Percentiles rank a stretch among this genome's conserved stretches.
These are phyloP conservation scores for Fusarium gaditjirri DNA, from an alignment of 2,329 filamentous ascomycete species.

Conservation along the genomic window DNA sequence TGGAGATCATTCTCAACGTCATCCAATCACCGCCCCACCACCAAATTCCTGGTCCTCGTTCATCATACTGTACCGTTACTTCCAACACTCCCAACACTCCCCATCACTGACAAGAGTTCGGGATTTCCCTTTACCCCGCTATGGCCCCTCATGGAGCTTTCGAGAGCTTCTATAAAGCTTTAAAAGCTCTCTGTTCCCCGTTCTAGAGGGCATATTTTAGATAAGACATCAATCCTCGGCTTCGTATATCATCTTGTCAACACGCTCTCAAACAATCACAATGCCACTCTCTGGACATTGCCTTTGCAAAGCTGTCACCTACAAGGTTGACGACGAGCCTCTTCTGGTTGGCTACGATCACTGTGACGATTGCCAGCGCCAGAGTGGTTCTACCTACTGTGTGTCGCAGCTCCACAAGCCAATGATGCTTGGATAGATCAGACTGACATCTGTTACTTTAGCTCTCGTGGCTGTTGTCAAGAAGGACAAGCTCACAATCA, in stretches of 20 bases:
- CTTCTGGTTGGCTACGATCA: slow-evolving; percentile 73
- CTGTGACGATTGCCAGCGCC: slow-evolving; percentile 78
- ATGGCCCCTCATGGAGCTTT: slow-evolving; percentile 40
- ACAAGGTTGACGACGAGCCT: slow-evolving; percentile 66
- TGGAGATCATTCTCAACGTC: slow-evolving; percentile 42
- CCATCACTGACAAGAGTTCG: slow-evolving; percentile 25
- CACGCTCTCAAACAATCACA: slow-evolving; percentile 44
- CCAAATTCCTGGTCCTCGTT: slow-evolving; percentile 29
- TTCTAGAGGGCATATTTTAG: neutral
- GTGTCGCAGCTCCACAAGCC: slow-evolving; percentile 41
- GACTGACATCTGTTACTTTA: slow-evolving; percentile 46
- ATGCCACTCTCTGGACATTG: slow-evolving; percentile 77
- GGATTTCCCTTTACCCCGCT: slow-evolving; percentile 45
- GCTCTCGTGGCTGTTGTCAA: slow-evolving; percentile 73
- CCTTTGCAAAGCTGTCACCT: slow-evolving; percentile 77
- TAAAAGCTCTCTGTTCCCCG: slow-evolving; percentile 4
- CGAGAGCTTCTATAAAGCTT: slow-evolving; percentile 32
- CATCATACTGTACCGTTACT: slow-evolving; percentile 23
- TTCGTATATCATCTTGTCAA: slow-evolving; percentile 5
- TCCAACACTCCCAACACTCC: slow-evolving; percentile 21
- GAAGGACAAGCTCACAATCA: slow-evolving; percentile 72
- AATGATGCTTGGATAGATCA: neutral
- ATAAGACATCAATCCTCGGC: slow-evolving; percentile 9
- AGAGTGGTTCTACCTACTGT: slow-evolving; percentile 76
- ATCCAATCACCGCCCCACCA: slow-evolving; percentile 46